Conservation (phyloP, 345 rosid genomes). For the Bruguiera parviflora region DNA sequence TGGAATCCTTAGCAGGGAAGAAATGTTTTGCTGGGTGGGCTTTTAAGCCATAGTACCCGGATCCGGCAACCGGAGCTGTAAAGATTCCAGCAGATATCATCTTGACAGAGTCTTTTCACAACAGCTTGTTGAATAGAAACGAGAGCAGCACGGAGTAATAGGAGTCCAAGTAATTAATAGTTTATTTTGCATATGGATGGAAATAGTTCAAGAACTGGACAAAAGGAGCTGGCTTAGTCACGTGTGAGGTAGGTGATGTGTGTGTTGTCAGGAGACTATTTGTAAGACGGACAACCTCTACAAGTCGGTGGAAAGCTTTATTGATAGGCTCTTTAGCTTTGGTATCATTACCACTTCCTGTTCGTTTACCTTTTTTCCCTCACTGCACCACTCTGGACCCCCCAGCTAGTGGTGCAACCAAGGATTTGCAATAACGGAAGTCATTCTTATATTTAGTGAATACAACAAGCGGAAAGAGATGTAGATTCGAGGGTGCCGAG, state of each 20-base stretch:
- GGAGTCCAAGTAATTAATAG: not conserved
- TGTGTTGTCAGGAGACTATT: conserved; percentile 18
- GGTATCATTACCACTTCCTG: conserved; percentile 22
- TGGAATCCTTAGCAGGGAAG: conserved; percentile 30
- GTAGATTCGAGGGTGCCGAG: too few relatives aligned
- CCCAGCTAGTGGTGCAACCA: not conserved
- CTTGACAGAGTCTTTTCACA: not conserved
- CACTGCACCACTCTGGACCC: not conserved
- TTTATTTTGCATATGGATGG: conserved; percentile 8
- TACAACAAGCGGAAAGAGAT: too few relatives aligned
- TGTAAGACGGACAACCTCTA: too few relatives aligned
- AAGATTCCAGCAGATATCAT: conserved; percentile 48
- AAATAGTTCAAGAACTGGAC: conserved; percentile 20
- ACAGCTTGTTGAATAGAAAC: conserved; percentile 7
- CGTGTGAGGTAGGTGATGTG: conserved; percentile 28
- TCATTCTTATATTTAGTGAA: too few relatives aligned
- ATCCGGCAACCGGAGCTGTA: conserved; percentile 29
- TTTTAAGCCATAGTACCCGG: conserved; percentile 36
- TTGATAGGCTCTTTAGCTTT: conserved; percentile 18
- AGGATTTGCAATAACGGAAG: not conserved
- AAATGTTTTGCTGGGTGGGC: conserved; percentile 23
- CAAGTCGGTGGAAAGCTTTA: conserved; percentile 15
- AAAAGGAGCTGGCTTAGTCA: conserved; percentile 21
- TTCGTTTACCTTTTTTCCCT: not conserved
- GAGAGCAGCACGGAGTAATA: not conserved